Evolutionary conservation across 192 early-diverging fungal species (phyloP).

Genomic region (Umbelopsis vinacea): DNA sequence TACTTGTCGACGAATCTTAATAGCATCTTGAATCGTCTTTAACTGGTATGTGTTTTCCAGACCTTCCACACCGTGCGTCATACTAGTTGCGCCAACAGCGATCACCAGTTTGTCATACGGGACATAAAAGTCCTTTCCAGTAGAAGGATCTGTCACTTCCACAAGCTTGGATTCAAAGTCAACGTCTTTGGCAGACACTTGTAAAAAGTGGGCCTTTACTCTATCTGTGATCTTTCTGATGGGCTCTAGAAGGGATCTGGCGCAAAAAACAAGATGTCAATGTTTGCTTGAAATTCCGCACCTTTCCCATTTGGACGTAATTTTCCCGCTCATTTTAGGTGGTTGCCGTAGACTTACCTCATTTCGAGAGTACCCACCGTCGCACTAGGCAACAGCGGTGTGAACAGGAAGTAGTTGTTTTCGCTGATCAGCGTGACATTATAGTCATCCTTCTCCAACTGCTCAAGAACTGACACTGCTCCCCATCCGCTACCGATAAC

Average conservation of each 20-base stretch:
- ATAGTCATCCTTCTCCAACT: conserved; percentile 56
- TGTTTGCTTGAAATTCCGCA: not conserved
- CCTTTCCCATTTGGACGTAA: not conserved
- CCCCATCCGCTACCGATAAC: conserved; percentile 64
- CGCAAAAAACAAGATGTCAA: not conserved
- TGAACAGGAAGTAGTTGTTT: conserved; percentile 63
- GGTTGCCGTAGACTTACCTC: conserved; percentile 41
- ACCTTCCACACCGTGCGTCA: conserved; percentile 69
- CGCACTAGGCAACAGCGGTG: conserved; percentile 55
- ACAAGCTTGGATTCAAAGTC: conserved; percentile 56
- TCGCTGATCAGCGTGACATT: conserved; percentile 52
- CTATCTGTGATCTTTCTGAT: conserved; percentile 50
- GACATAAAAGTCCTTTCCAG: conserved; percentile 50
- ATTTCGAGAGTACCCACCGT: conserved; percentile 62
- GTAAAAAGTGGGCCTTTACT: conserved; percentile 52
- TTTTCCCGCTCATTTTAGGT: not conserved
- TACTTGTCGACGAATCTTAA: conserved; percentile 58
- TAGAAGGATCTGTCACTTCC: conserved; percentile 41
- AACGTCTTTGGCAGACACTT: conserved; percentile 52
- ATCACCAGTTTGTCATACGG: conserved; percentile 63
- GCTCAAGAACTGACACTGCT: conserved; percentile 46
- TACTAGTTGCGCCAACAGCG: conserved; percentile 58
- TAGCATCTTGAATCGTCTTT: conserved; percentile 71
- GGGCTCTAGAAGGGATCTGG: conserved; percentile 58
- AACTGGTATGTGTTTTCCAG: conserved; percentile 62